Evolutionary conservation across 139 green algal species (phyloP), one percentile per base, ranked within the genome.

Genomic region (Zygnema cylindricum): DNA sequence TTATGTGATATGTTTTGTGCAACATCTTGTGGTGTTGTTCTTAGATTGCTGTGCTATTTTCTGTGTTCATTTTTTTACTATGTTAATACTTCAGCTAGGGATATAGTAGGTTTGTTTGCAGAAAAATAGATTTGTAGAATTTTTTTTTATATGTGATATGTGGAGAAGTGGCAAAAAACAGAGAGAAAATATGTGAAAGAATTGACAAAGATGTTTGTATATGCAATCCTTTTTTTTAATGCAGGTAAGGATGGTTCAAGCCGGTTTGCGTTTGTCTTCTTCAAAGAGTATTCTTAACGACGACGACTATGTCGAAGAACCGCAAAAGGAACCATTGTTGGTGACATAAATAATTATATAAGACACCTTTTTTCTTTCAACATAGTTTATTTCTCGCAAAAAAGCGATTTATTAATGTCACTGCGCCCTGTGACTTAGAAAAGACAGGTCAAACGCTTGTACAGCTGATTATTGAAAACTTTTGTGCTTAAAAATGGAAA

Each of bases 231-330:
- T 21, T 81, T 21, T 81, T 21, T 16, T 22, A 22, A 21, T 43
- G 43, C 77, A 84, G 77, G 40, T 84, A 25, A 21, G 77, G 11
- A 22, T 84, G 25, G 7, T 57, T 49, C n/a, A 84, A 38, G 77
- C 77, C 2, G 77, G 77, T 39, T 33, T 84, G n/a, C 77, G 77
- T 2, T 55, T 84, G 38, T 23, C 30, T 32, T 84, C 77, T 55
- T 84, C 77, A 35, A 84, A 84, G 25, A 84, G 77, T 33, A 84
- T 84, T 3, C 77, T 84, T 55, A 16, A 49, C n/a, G 77, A 84
- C 11, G 55, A 84, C 7, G 38, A 54, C 3, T 16, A 7, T 43
- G 38, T 16, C 16, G 38, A 43, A 54, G 36, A 79, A 23, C 21
- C 38, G 7, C 3, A 41, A 11, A 54, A 79, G 71, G 11, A 79